Base-by-base conservation (phyloP, 2,329 filamentous ascomycete species). In the Penicillium sp. region DNA sequence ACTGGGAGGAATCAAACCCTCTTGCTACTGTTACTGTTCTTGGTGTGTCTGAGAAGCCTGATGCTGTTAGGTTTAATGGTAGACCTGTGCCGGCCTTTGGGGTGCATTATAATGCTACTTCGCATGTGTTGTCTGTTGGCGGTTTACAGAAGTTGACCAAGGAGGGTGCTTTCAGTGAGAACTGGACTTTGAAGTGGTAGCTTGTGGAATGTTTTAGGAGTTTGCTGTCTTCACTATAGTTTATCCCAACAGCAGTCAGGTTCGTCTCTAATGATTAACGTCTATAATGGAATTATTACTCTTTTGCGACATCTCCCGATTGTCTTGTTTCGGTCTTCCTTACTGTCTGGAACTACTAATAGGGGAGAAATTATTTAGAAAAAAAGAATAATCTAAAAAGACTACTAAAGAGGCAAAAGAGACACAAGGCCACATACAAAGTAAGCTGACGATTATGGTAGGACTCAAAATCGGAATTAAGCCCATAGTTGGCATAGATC, bases 1-100 rank as follows among this genome's bases (percentile, higher is more conserved):
- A 66, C 2, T 89, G 79, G 69, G 69, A 73, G 10, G 85, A 88
- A 59, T 71, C 66, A 0, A 87, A 86, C 62, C 70, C 79, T 0
- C 74, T 90, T 14, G 82, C 79, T 1, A 87, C 85, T 57, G 77
- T 89, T 36, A 88, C 84, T 0, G 69, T 90, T 42, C 60, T 89
- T 58, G 87, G 87, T 22, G 76, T 88, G 1, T 57, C 69, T 4
- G 61, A 63, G n/a, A 61, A 69, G 56, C 71, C 62, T 63, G 78
- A 33, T 3, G 68, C 62, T 0, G 81, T 89, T 1, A 73, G 70
- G 22, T 69, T 88, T 8, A 84, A 87, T 63, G 81, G 79, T 0
- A 60, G 69, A 31, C 54, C 59, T 1, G 61, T 88, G 10, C 70
- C 69, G 0, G 62, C 62, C 11, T 66, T 62, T 11, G 74, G 75